Base-by-base conservation (phyloP, 352 stramenopile species). In the Pythium aquatile region DNA sequence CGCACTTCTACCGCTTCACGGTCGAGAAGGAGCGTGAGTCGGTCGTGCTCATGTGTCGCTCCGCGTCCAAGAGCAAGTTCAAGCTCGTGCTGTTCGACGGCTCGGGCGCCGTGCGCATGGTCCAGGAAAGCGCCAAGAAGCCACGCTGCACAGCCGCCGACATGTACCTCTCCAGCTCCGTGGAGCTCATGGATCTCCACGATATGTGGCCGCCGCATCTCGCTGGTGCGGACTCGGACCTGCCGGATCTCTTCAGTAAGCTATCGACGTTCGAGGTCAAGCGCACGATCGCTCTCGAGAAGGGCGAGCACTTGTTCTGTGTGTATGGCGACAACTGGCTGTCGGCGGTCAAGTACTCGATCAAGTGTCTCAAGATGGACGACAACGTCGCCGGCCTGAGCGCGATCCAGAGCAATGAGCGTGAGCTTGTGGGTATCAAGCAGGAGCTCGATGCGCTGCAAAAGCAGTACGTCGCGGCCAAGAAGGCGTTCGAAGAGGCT, bases 261-360 rank as follows among this genome's bases (percentile, higher is more conserved):
- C 67, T 96, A 20, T 86, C 83, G 58, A 85, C 86, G 28, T 93
- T 92, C 67, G 87, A 96, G 55, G 83, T 93, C 52, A 86, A 88
- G 60, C 83, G 84, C 46, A 94, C 85, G 20, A 79, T 92, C 56
- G 61, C 80, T 35, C 69, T 96, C 8, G 83, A 93, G 61, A 81
- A 90, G 58, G 87, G 87, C 32, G 83, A 90, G 33, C 85, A 96
- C 51, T 76, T 94, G 59, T 92, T 96, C 52, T 91, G 81, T 47
- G 87, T 96, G 44, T 96, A 96, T 63, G 87, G 87, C 51, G 87
- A 96, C 76, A 96, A 96, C 62, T 96, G 87, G 87, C 77, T 96
- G 61, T 93, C 84, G 46, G 75, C 82, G 26, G 82, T 93, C 65
- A 92, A 93, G 68, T 96, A 96, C 78, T 91, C 85, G 63, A 89